Conservation (phyloP, 2,329 filamentous ascomycete species). For the Acephala macrosclerotiorum region DNA sequence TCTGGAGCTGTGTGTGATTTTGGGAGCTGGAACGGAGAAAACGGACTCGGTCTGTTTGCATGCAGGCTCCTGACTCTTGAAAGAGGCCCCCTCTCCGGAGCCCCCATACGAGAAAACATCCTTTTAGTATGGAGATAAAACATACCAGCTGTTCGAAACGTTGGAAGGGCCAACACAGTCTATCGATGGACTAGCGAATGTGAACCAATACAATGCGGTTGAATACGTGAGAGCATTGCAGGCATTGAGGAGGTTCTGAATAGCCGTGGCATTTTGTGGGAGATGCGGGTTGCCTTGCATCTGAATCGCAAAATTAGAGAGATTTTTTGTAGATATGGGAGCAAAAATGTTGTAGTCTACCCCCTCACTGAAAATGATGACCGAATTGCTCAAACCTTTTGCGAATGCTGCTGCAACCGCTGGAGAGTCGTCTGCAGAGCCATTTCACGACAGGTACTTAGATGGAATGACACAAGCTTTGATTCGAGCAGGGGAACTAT, state of each 20-base stretch:
- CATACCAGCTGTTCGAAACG: slow-evolving; percentile 48
- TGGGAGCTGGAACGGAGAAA: too few species aligned
- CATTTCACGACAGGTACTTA: slow-evolving; percentile 43
- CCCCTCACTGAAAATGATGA: slow-evolving; percentile 49
- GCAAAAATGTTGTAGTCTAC: slow-evolving; percentile 52
- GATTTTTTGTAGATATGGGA: slow-evolving; percentile 48
- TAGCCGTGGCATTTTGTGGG: slow-evolving; percentile 48
- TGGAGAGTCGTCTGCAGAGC: slow-evolving; percentile 49
- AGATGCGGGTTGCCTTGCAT: slow-evolving; percentile 53
- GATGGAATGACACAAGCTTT: slow-evolving; percentile 24
- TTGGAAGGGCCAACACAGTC: slow-evolving; percentile 46
- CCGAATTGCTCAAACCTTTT: slow-evolving; percentile 45
- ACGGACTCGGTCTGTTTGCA: too few species aligned
- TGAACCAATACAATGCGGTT: slow-evolving; percentile 47
- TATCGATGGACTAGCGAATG: slow-evolving; percentile 45
- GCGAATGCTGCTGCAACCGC: slow-evolving; percentile 48
- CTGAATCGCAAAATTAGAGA: slow-evolving; percentile 51
- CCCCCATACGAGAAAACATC: too few species aligned
- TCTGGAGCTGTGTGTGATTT: too few species aligned
- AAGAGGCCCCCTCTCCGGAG: too few species aligned
- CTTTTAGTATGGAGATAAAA: too few species aligned
- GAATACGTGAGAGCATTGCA: slow-evolving; percentile 43
- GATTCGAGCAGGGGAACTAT: background rate
- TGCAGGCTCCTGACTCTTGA: too few species aligned
- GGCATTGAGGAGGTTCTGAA: slow-evolving; percentile 47